phyloP scores from a whole-genome alignment of 306 rosid genomes.

The Boehmeria nivea region DNA sequence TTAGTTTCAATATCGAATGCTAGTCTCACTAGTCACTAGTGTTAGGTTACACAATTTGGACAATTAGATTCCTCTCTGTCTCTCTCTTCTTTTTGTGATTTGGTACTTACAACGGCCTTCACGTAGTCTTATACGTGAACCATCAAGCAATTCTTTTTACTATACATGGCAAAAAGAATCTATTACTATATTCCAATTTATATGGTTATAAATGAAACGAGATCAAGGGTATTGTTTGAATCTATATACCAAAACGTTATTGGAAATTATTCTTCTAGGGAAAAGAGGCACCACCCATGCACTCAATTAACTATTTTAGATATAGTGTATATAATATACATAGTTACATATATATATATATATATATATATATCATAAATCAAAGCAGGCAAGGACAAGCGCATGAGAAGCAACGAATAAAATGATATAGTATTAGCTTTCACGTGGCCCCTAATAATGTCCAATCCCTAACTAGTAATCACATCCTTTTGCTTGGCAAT shows the following conservation, averaged over 20 bases:
- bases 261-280: constrained; percentile 15
- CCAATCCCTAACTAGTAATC: constrained; percentile 24
- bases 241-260: background rate
- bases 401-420: constrained; percentile 18
- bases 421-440: constrained; percentile 3
- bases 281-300: constrained; percentile 7
- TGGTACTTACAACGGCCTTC: too few species aligned
- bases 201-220: too few species aligned
- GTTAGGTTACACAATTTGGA: too few species aligned
- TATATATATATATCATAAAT: background rate
- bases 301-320: background rate
- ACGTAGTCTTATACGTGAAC: too few species aligned
- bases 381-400: constrained; percentile 3
- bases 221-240: background rate
- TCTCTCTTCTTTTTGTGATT: too few species aligned
- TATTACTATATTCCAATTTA: too few species aligned
- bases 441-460: constrained; percentile 50
- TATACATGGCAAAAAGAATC: too few species aligned
- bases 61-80: too few species aligned
- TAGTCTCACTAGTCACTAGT: too few species aligned
- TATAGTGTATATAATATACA: background rate
- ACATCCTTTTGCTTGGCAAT: constrained; percentile 16
- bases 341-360: background rate
- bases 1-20: too few species aligned
- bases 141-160: too few species aligned